Evolutionary conservation across 1,284 basidiomycete species (phyloP).

Genomic region (Lignosus rhinocerotis): DNA sequence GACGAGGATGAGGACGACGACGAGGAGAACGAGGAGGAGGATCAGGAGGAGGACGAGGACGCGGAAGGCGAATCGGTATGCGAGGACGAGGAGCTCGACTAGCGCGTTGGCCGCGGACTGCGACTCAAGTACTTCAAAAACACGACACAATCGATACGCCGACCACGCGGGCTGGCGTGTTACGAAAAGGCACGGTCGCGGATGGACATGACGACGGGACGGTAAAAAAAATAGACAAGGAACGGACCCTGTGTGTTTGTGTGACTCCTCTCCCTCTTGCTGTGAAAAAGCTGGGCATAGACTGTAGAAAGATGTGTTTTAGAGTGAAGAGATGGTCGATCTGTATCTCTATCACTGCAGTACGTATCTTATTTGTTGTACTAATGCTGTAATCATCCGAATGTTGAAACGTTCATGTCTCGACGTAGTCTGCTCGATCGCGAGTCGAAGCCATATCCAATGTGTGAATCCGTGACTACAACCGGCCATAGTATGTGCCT

Average conservation of each 20-base stretch:
- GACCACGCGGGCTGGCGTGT: too few relatives aligned
- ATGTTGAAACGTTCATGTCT: too few relatives aligned
- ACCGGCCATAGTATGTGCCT: too few relatives aligned
- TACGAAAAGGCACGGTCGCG: background rate
- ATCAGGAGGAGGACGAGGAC: background rate
- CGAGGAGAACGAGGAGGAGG: background rate
- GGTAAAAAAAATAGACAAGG: background rate
- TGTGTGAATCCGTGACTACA: too few relatives aligned
- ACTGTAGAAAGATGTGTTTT: background rate
- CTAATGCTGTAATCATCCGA: conserved; percentile 3
- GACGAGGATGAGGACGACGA: background rate
- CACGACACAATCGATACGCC: background rate
- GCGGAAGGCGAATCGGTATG: background rate
- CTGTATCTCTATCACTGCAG: background rate
- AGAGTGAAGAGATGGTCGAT: background rate
- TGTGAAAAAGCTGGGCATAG: too few relatives aligned
- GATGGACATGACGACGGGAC: background rate
- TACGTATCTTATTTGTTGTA: conserved; percentile 4
- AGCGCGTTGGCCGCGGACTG: background rate
- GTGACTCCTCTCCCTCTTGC: background rate
- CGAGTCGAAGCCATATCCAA: too few relatives aligned
- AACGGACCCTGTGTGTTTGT: background rate
- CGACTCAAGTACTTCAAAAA: background rate
- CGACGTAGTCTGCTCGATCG: too few relatives aligned
- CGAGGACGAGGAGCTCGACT: background rate